Conservation (phyloP, 2,329 filamentous ascomycete genomes). For the Aspergillus niger region DNA sequence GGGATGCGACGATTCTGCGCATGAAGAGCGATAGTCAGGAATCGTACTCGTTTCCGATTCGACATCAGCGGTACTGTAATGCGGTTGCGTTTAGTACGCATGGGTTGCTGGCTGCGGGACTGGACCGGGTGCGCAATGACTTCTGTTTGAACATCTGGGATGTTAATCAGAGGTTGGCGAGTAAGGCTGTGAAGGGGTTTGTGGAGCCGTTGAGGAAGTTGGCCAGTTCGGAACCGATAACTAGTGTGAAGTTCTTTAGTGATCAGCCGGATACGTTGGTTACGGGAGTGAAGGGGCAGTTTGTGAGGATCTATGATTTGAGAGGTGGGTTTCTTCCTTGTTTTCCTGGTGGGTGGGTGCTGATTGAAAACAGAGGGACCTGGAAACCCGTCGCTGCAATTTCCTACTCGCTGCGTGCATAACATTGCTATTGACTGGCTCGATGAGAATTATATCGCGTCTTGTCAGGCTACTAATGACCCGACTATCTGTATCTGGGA, state of each 20-base stretch:
- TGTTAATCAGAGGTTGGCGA: slow-evolving; percentile 51
- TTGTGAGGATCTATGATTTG: slow-evolving; percentile 63
- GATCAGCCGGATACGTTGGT: slow-evolving; percentile 63
- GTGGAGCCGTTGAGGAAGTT: slow-evolving; percentile 59
- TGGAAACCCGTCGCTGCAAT: slow-evolving; percentile 47
- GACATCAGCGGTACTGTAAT: slow-evolving; percentile 65
- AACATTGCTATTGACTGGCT: slow-evolving; percentile 65
- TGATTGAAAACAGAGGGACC: slow-evolving; percentile 31
- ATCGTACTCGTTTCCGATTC: slow-evolving; percentile 57
- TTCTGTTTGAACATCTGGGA: slow-evolving; percentile 68
- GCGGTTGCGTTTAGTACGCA: slow-evolving; percentile 62
- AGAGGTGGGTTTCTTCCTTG: slow-evolving; percentile 49
- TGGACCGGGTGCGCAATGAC: slow-evolving; percentile 66
- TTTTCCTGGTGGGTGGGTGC: neutral
- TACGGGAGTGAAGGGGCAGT: slow-evolving; percentile 62
- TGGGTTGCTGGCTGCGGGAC: slow-evolving; percentile 61
- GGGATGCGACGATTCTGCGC: slow-evolving; percentile 61
- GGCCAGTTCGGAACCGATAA: slow-evolving; percentile 63
- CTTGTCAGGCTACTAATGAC: slow-evolving; percentile 57
- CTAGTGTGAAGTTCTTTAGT: slow-evolving; percentile 65
- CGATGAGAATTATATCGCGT: slow-evolving; percentile 67
- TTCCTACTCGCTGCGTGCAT: slow-evolving; percentile 62
- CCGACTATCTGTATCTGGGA: slow-evolving; percentile 65
- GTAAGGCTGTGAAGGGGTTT: slow-evolving; percentile 35
- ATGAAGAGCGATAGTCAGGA: slow-evolving; percentile 54